Conservation (phyloP, 768 basidiomycete species). For the Coprinopsis sp. region DNA sequence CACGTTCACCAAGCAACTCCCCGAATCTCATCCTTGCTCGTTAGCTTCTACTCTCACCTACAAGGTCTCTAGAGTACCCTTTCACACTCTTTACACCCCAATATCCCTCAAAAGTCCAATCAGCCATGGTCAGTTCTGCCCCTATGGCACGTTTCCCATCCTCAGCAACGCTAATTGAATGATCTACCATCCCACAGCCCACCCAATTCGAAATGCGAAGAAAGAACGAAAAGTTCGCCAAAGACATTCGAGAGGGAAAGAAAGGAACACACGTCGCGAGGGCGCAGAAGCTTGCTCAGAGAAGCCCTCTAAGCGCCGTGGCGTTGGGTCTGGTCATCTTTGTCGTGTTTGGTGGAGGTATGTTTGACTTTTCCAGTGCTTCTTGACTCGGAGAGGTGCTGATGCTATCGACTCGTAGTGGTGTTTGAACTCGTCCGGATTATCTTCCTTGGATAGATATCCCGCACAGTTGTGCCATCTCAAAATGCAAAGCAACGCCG, state of each 20-base stretch:
- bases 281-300: conserved; percentile 65
- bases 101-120: background rate
- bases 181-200: conserved; percentile 35
- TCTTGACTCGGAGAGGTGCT: background rate
- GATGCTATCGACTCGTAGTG: conserved; percentile 38
- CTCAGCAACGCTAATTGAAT: conserved; percentile 8
- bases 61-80: too few species aligned
- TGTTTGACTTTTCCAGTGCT: conserved; percentile 22
- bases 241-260: conserved; percentile 68
- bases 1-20: conserved; percentile 19
- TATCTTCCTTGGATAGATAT: conserved; percentile 54
- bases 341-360: conserved; percentile 78
- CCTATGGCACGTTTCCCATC: background rate
- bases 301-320: conserved; percentile 72
- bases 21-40: too few species aligned
- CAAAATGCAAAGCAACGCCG: background rate
- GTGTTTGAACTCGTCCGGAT: conserved; percentile 67
- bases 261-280: conserved; percentile 69
- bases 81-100: background rate
- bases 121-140: conserved; percentile 1
- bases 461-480: background rate
- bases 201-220: conserved; percentile 80
- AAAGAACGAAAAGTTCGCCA: conserved; percentile 77
- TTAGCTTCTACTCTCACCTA: too few species aligned
- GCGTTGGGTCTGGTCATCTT: conserved; percentile 71